Evolutionary conservation across 768 basidiomycete genomes (phyloP).

Genomic region (Russula griseocarnosa): DNA sequence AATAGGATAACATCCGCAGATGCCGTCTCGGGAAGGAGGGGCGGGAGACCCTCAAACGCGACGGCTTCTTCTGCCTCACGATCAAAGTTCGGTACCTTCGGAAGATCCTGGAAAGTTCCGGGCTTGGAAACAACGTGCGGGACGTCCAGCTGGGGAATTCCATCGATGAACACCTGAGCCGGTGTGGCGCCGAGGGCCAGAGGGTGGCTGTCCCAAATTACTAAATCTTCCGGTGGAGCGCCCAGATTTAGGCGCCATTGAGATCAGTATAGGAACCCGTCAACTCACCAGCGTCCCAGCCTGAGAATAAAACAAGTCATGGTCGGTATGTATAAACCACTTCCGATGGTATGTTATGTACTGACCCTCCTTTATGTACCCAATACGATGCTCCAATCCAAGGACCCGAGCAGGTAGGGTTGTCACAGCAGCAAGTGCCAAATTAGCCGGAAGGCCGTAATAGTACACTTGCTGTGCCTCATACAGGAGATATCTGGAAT

Average conservation of each 20-base stretch:
- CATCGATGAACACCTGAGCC: constrained; percentile 81
- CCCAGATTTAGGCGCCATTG: constrained; percentile 41
- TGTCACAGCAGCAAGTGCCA: constrained; percentile 61
- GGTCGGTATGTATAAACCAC: constrained; percentile 9
- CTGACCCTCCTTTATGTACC: constrained; percentile 58
- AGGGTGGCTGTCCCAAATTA: constrained; percentile 76
- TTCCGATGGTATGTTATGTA: constrained; percentile 56
- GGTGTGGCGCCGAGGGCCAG: constrained; percentile 77
- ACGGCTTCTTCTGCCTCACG: constrained; percentile 52
- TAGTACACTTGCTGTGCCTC: constrained; percentile 70
- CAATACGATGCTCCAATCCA: constrained; percentile 67
- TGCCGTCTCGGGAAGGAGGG: constrained; percentile 45
- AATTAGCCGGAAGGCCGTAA: constrained; percentile 52
- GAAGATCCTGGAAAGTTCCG: constrained; percentile 46
- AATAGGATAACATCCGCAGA: constrained; percentile 48
- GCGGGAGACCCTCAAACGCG: constrained; percentile 62
- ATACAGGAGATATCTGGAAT: constrained; percentile 62
- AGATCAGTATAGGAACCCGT: neutral
- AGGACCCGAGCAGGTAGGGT: constrained; percentile 58
- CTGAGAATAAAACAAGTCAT: constrained; percentile 32
- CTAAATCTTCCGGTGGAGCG: constrained; percentile 65
- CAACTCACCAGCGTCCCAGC: constrained; percentile 59
- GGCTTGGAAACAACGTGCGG: constrained; percentile 55
- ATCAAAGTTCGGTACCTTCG: constrained; percentile 57
- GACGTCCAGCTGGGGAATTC: constrained; percentile 60